Evolutionary conservation across 495 filamentous ascomycete genomes (phyloP).

Genomic region (Clavariopsis aquatica): DNA sequence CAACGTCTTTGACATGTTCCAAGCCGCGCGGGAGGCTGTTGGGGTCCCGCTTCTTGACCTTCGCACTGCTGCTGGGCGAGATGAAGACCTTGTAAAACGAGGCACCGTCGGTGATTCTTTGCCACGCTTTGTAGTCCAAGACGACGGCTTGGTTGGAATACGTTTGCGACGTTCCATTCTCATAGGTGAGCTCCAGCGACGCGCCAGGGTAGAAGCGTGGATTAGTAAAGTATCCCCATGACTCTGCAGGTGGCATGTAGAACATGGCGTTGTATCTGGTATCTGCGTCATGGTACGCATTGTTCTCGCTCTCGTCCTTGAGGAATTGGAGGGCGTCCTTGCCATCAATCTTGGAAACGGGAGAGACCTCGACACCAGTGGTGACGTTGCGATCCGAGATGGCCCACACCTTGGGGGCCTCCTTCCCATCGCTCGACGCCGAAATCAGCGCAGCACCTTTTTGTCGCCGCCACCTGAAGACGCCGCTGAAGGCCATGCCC

Average conservation of each 20-base stretch:
- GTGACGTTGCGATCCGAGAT: conserved; percentile 32
- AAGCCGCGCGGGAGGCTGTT: conserved; percentile 21
- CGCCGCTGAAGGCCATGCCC: conserved; percentile 32
- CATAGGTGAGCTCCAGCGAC: conserved; percentile 25
- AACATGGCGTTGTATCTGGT: conserved; percentile 38
- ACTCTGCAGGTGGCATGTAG: conserved; percentile 34
- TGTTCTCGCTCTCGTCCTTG: conserved; percentile 18
- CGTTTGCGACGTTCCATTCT: conserved; percentile 27
- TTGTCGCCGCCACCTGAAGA: conserved; percentile 33
- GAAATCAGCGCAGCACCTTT: conserved; percentile 28
- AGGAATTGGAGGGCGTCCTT: conserved; percentile 33
- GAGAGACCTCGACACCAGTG: conserved; percentile 15
- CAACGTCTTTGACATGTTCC: conserved; percentile 12
- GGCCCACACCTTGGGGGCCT: conserved; percentile 34
- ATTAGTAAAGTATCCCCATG: conserved; percentile 30
- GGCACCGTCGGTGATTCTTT: conserved; percentile 17
- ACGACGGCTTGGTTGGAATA: conserved; percentile 31
- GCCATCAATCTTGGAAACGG: conserved; percentile 30
- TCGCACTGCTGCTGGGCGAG: not conserved
- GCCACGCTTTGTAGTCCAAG: conserved; percentile 20
- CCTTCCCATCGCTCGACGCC: conserved; percentile 30
- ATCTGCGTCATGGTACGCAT: conserved; percentile 37
- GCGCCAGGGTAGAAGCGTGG: conserved; percentile 36
- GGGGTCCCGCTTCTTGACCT: conserved; percentile 21
- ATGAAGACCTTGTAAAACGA: conserved; percentile 32